phyloP scores from a whole-genome alignment of 768 basidiomycete genomes.

The Tricholoma sp. region DNA sequence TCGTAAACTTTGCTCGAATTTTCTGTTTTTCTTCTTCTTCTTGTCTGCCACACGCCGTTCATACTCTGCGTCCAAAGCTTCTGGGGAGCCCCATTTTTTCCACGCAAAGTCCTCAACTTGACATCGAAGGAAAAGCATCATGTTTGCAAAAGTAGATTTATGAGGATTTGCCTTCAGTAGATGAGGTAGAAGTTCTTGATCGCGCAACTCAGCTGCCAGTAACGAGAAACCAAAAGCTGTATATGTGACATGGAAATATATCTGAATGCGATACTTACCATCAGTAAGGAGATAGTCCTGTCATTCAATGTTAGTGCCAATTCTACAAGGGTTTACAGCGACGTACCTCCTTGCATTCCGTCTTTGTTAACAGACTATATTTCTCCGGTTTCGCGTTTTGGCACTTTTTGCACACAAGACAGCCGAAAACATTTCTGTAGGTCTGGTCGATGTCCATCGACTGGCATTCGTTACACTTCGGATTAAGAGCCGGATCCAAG shows the following conservation, averaged over 20 bases:
- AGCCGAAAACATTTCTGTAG: constrained; percentile 76
- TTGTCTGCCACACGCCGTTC: constrained; percentile 66
- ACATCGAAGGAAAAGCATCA: constrained; percentile 95
- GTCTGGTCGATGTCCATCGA: constrained; percentile 87
- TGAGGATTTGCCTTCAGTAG: constrained; percentile 88
- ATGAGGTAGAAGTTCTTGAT: constrained; percentile 89
- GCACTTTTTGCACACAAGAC: constrained; percentile 84
- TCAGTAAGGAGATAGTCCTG: constrained; percentile 96
- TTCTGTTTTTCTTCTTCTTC: constrained; percentile 54
- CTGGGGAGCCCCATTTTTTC: constrained; percentile 96
- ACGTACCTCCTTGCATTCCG: constrained; percentile 91
- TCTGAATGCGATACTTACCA: constrained; percentile 40
- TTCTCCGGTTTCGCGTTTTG: constrained; percentile 88
- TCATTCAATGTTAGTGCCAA: constrained; percentile 4
- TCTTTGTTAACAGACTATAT: constrained; percentile 94
- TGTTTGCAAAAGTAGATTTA: constrained; percentile 93
- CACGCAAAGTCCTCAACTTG: constrained; percentile 97
- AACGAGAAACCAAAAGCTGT: constrained; percentile 1
- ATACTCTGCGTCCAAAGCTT: constrained; percentile 86
- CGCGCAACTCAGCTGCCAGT: constrained; percentile 76
- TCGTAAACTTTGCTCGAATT: constrained; percentile 86
- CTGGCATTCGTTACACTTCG: constrained; percentile 81
- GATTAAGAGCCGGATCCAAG: constrained; percentile 68
- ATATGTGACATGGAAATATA: neutral
- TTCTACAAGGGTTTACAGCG: neutral